Evolutionary conservation across 352 stramenopile genomes (phyloP).

Genomic region (Phytophthora rubi): DNA sequence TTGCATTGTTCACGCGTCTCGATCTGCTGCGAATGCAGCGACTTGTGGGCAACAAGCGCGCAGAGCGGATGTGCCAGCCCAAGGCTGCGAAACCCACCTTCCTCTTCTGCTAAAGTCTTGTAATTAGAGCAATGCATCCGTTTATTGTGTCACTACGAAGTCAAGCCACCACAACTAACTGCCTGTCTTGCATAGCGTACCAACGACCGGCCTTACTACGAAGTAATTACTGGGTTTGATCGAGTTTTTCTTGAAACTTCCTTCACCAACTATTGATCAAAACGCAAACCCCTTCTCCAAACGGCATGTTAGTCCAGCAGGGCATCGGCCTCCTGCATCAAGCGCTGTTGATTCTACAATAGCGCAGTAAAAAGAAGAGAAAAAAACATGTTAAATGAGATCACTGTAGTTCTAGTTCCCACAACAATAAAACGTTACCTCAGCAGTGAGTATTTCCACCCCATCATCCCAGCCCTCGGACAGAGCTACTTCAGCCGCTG

Average conservation of each 20-base stretch:
- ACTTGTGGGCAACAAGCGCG: slow-evolving; percentile 74
- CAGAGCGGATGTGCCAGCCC: slow-evolving; percentile 71
- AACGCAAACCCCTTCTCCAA: too few species aligned
- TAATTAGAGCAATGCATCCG: not conserved
- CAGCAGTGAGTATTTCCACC: not conserved
- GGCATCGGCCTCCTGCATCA: not conserved
- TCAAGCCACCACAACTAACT: too few species aligned
- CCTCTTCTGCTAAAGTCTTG: slow-evolving; percentile 66
- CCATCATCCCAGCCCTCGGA: not conserved
- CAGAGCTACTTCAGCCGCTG: not conserved
- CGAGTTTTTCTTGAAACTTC: too few species aligned
- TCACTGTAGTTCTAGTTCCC: too few species aligned
- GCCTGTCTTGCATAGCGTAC: too few species aligned
- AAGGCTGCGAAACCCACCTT: slow-evolving; percentile 75
- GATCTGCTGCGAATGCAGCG: slow-evolving; percentile 75
- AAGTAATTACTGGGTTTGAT: too few species aligned
- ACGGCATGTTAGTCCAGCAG: not conserved
- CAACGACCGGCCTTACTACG: too few species aligned
- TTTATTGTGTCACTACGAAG: not conserved
- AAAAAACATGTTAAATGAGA: not conserved
- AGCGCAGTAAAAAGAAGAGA: not conserved
- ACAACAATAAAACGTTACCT: not conserved
- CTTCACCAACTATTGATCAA: too few species aligned
- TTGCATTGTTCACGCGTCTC: slow-evolving; percentile 68
- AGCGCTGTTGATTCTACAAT: not conserved